Evolutionary conservation across 495 filamentous ascomycete species (phyloP), one percentile per base, ranked within the genome.

Genomic region (Trichoderma parareesei): DNA sequence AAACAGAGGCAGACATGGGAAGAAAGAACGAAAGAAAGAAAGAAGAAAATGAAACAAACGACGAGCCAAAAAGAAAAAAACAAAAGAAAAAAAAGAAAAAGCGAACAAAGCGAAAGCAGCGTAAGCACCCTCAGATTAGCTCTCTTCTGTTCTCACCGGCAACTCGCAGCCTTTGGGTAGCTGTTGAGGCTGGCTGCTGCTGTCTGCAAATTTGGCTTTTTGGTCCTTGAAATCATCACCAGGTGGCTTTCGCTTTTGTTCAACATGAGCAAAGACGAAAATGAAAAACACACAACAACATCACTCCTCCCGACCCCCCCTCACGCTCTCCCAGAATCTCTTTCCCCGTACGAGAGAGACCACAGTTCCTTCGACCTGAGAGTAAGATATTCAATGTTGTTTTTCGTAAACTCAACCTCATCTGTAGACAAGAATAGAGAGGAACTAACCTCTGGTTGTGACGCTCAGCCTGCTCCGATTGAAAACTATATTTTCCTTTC

Each of bases 201-300:
- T 83, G 79, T 72, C 81, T 85, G 77, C 82, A 84, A 83, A 81
- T 85, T 84, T 84, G 82, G 82, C 81, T 84, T 85, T 82, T 82
- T 82, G 81, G 80, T 75, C 77, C 64, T 79, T 79, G 16, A 70
- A 27, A 73, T 85, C 82, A 85, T 85, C 82, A 85, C 73, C 64
- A 79, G 80, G 81, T 62, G 38, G 18, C 16, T 33, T 38, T 43
- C 41, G 41, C 27, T 27, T 65, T 43, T 37, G 40, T 49, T 55
- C 55, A 35, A 27, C 16, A 65, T 27, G 27, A 42, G 33, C 27
- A n/a, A 38, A 6, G 18, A 63, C 46, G n/a, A 55, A 13, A 60
- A 62, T 59, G 60, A 40, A 57, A 63, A 27, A 27, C 27, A 27
- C 27, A 27, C 27, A 27, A 27, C 27, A 27, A 27, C 27, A 27